phyloP scores from a whole-genome alignment of 2,329 filamentous ascomycete genomes.

The Dactylellina sp. region DNA sequence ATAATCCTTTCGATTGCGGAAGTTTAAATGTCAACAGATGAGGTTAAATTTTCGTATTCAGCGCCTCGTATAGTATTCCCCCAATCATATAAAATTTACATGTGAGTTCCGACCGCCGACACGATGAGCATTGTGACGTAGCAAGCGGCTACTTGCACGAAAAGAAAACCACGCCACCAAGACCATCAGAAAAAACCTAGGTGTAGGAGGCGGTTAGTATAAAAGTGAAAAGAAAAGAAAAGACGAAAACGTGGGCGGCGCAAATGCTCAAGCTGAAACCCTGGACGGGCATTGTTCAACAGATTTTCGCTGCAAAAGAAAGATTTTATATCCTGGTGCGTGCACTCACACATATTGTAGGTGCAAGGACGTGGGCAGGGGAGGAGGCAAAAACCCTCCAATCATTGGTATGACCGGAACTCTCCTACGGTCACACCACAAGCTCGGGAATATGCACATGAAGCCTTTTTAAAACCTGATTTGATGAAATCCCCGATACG shows the following conservation, averaged over 20 bases:
- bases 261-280: slow-evolving; percentile 18
- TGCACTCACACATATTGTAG: too few relatives aligned
- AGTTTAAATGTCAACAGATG: background rate
- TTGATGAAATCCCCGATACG: slow-evolving; percentile 50
- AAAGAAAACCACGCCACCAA: slow-evolving; percentile 35
- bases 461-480: slow-evolving; percentile 32
- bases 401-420: slow-evolving; percentile 42
- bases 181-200: background rate
- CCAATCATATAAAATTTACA: background rate
- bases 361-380: too few relatives aligned
- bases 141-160: slow-evolving; percentile 7
- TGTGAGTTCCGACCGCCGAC: slow-evolving; percentile 42
- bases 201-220: slow-evolving; percentile 9
- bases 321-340: background rate
- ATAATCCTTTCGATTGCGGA: slow-evolving; percentile 20
- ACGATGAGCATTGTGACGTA: slow-evolving; percentile 37
- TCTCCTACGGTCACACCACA: slow-evolving; percentile 30
- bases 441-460: slow-evolving; percentile 23
- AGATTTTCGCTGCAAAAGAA: background rate
- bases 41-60: slow-evolving; percentile 13
- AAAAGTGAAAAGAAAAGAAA: too few relatives aligned
- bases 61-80: background rate
- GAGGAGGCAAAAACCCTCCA: slow-evolving; percentile 22
- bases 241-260: slow-evolving; percentile 50
- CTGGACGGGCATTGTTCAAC: slow-evolving; percentile 20